A percentile compares a stretch with the other conserved stretches of the same genome.
Conservation (phyloP, 768 basidiomycete species). For the Mycena albidolilacea region DNA sequence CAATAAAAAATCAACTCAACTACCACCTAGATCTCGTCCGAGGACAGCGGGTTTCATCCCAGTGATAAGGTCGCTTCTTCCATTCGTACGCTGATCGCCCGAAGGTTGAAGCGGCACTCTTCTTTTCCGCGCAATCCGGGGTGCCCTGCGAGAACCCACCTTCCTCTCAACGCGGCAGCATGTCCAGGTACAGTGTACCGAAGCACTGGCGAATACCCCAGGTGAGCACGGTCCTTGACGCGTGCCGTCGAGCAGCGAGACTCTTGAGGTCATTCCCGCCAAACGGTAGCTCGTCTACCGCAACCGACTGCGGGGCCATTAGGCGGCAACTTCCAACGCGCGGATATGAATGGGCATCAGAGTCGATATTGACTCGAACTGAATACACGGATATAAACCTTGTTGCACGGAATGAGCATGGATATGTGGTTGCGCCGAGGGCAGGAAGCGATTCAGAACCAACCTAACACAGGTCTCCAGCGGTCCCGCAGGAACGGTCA, state of each 20-base stretch:
- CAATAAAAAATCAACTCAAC: constrained; percentile 27
- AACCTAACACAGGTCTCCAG: constrained; percentile 22
- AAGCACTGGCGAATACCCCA: constrained; percentile 15
- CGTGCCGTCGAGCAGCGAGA: constrained; percentile 20
- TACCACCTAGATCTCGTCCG: constrained; percentile 30
- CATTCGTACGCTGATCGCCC: constrained; percentile 38
- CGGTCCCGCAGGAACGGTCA: constrained; percentile 41
- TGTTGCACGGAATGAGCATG: constrained; percentile 35
- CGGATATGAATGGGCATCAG: constrained; percentile 38
- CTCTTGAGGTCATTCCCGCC: constrained; percentile 37
- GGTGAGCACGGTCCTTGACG: constrained; percentile 17
- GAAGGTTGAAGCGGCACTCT: constrained; percentile 36
- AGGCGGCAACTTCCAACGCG: constrained; percentile 33
- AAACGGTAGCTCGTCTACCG: constrained; percentile 34
- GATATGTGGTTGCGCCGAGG: constrained; percentile 33
- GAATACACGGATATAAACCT: constrained; percentile 42
- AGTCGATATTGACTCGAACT: constrained; percentile 31
- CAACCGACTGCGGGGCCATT: constrained; percentile 30
- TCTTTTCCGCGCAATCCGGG: constrained; percentile 40
- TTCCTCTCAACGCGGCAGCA: constrained; percentile 8
- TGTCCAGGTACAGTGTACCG: constrained; percentile 27
- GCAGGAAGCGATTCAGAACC: constrained; percentile 33
- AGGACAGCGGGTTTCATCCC: constrained; percentile 38
- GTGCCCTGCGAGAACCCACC: constrained; percentile 8
- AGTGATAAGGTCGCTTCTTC: constrained; percentile 39